Evolutionary conservation across 441 rosid species (phyloP).

Genomic region (Populus hybrid): DNA sequence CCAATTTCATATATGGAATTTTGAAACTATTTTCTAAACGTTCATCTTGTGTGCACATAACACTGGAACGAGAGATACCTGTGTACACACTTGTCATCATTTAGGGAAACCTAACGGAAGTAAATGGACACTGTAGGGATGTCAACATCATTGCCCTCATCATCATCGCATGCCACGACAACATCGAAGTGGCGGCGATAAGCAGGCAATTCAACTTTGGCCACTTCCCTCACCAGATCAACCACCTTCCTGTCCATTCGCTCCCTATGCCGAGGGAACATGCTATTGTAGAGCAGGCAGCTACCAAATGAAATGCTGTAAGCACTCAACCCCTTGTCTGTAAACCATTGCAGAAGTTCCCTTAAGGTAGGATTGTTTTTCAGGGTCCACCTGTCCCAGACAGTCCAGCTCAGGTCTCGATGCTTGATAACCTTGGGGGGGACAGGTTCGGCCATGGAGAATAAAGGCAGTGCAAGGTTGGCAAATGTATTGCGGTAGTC

Average conservation of each 20-base stretch:
- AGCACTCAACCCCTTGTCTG: conserved; percentile 63
- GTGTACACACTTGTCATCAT: background rate
- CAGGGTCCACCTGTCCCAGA: conserved; percentile 85
- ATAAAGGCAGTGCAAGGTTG: conserved; percentile 75
- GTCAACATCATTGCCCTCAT: conserved; percentile 79
- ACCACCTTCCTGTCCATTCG: conserved; percentile 82
- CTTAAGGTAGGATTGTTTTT: conserved; percentile 66
- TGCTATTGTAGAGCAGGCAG: conserved; percentile 69
- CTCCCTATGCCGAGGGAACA: conserved; percentile 75
- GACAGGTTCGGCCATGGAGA: conserved; percentile 89
- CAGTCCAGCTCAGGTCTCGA: conserved; percentile 79
- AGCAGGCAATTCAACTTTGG: conserved; percentile 67
- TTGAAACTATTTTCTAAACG: no score
- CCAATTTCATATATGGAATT: no score
- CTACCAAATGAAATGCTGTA: conserved; percentile 84
- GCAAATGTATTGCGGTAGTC: conserved; percentile 89
- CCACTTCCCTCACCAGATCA: conserved; percentile 77
- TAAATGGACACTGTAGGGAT: conserved; percentile 75
- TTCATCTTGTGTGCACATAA: background rate
- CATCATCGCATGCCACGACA: conserved; percentile 88
- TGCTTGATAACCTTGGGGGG: conserved; percentile 77
- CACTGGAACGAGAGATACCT: background rate
- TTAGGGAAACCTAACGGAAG: conserved; percentile 35
- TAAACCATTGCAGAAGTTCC: conserved; percentile 76
- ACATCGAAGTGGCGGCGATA: conserved; percentile 66